Conservation (phyloP, 2,329 filamentous ascomycete genomes). For the Sarocladiaceae sp. region DNA sequence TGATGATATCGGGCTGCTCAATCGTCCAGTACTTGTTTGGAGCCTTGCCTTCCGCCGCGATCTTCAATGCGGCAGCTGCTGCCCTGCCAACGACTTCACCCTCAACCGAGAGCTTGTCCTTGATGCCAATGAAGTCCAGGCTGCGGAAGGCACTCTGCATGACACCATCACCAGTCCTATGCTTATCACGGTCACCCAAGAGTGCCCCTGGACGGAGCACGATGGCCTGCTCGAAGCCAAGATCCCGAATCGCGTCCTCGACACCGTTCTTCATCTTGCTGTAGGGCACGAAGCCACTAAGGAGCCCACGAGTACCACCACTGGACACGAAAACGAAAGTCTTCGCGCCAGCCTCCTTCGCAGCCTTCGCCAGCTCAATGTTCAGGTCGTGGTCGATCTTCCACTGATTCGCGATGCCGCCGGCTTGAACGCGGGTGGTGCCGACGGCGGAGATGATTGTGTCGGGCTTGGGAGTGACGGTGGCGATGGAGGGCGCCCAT, state of each 20-base stretch:
- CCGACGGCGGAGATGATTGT: slow-evolving; percentile 76
- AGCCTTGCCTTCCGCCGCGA: slow-evolving; percentile 57
- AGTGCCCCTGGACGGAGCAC: slow-evolving; percentile 73
- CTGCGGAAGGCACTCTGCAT: slow-evolving; percentile 48
- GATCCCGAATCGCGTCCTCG: slow-evolving; percentile 68
- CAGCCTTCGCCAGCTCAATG: slow-evolving; percentile 69
- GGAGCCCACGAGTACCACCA: slow-evolving; percentile 39
- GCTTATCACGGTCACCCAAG: slow-evolving; percentile 63
- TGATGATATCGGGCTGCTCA: slow-evolving; percentile 58
- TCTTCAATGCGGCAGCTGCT: slow-evolving; percentile 54
- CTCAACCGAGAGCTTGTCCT: slow-evolving; percentile 70
- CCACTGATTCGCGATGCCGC: slow-evolving; percentile 74
- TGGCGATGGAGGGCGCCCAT: slow-evolving; percentile 61
- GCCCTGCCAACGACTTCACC: slow-evolving; percentile 67
- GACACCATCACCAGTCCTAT: slow-evolving; percentile 53
- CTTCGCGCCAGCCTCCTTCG: slow-evolving; percentile 66
- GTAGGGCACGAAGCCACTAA: slow-evolving; percentile 41
- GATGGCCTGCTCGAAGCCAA: slow-evolving; percentile 74
- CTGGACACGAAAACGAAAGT: slow-evolving; percentile 76
- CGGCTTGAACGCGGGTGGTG: slow-evolving; percentile 73
- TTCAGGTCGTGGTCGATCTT: slow-evolving; percentile 88
- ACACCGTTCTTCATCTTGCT: slow-evolving; percentile 81
- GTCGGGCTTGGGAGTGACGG: slow-evolving; percentile 50
- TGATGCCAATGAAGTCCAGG: slow-evolving; percentile 52
- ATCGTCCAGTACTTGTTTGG: slow-evolving; percentile 58